Base-by-base conservation (phyloP, 1,139 yeast species). In the Yamadazyma oceani region DNA sequence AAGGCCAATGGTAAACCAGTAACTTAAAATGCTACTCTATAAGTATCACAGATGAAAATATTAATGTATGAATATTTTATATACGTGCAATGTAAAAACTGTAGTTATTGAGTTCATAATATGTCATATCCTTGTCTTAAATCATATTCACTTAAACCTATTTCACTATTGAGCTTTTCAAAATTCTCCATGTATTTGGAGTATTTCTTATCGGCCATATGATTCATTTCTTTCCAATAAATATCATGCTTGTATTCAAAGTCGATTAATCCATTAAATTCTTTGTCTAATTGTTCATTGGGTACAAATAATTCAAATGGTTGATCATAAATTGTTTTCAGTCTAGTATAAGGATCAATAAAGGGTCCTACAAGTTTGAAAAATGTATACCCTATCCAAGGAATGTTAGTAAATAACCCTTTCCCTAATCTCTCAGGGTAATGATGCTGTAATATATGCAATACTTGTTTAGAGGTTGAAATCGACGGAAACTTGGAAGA, bases 361-460 rank as follows among this genome's bases (percentile, higher is more conserved):
- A 92, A 92, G 1, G 97, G 97, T 46, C 87, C 86, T 40, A 90
- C 90, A 45, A 90, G 67, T 62, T 86, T 89, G 56, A 92, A 70
- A 57, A 92, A 92, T 2, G 95, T 82, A 78, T 94, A 83, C 2
- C 90, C 97, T 36, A 89, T 65, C 82, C 95, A 85, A 10, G 97
- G 97, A 46, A 92, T 87, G 58, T 92, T 90, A 31, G 95, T 87
- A 46, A 92, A 73, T 36, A 90, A 69, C 0, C 97, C 97, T 55
- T 82, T 82, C 17, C 98, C 98, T 47, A 92, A 72, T 53, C 97
- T 75, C 61, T 92, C 98, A 2, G 97, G 97, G 58, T 92, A 92
- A 59, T 92, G 97, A 14, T 95, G 89, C 64, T 92, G 97, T 50
- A 90, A 69, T 50, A 89, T 87, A 57, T 82, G 85, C 44, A 90